Percentiles rank a stretch among this genome's conserved stretches.
phyloP scores from a whole-genome alignment of 1,139 yeast species.

The Debaryomyces nepalensis region DNA sequence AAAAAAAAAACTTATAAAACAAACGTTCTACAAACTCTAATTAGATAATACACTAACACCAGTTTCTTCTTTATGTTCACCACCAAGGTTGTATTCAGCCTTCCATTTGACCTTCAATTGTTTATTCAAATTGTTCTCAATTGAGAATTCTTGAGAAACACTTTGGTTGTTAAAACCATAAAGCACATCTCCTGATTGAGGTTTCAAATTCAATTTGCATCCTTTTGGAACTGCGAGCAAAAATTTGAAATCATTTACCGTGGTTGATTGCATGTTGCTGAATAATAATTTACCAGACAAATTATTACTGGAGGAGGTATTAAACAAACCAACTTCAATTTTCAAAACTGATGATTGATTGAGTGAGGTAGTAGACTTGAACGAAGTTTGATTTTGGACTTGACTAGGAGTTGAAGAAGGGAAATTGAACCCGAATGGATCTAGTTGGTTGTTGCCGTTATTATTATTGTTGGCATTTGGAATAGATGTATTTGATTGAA shows the following conservation, averaged over 20 bases:
- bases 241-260: constrained; percentile 57
- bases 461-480: no score
- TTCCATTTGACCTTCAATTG: constrained; percentile 83
- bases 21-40: constrained; percentile 1
- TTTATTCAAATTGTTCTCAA: constrained; percentile 55
- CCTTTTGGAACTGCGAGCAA: constrained; percentile 83
- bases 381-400: constrained; percentile 27
- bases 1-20: neutral
- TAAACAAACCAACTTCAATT: constrained; percentile 53
- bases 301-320: constrained; percentile 40
- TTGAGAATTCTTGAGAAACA: constrained; percentile 61
- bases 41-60: constrained; percentile 49
- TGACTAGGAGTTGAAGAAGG: constrained; percentile 43
- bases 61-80: constrained; percentile 54
- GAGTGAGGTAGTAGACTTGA: constrained; percentile 31
- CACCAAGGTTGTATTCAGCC: constrained; percentile 58
- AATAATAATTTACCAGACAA: constrained; percentile 50
- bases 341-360: constrained; percentile 54
- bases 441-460: constrained; percentile 35
- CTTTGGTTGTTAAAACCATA: constrained; percentile 57
- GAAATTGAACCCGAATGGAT: constrained; percentile 58
- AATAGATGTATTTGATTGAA: constrained; percentile 43
- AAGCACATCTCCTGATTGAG: constrained; percentile 67
- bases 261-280: constrained; percentile 43
- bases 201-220: constrained; percentile 64